A percentile compares a stretch with the other conserved stretches of the same genome.
Evolutionary conservation across 495 filamentous ascomycete genomes (phyloP).

Genomic region (Xylaria palmicola): DNA sequence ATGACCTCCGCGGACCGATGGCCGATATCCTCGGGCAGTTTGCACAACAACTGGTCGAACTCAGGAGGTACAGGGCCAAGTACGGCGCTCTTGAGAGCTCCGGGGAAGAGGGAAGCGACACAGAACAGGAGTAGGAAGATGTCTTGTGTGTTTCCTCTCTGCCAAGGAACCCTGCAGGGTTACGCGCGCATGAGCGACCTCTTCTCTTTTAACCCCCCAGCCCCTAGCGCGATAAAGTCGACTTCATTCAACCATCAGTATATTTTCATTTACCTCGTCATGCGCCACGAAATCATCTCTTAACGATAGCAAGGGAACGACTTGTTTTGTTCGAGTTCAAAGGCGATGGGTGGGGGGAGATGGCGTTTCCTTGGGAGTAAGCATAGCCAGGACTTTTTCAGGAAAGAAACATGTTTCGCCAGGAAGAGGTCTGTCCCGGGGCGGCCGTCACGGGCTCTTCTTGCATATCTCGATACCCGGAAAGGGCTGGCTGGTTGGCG

Average conservation of each 20-base stretch:
- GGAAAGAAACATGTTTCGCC: conserved; percentile 4
- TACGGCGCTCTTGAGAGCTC: conserved; percentile 38
- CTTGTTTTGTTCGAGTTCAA: conserved; percentile 7
- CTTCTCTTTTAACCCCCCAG: background rate
- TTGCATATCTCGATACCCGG: background rate
- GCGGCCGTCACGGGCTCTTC: background rate
- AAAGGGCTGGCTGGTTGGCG: background rate
- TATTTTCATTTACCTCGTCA: conserved; percentile 12
- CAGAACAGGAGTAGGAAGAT: conserved; percentile 29
- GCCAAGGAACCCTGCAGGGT: background rate
- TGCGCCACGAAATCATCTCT: conserved; percentile 12
- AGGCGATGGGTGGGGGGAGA: conserved; percentile 4
- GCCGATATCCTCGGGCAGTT: conserved; percentile 42
- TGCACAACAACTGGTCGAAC: conserved; percentile 42
- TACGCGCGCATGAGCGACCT: conserved; percentile 9
- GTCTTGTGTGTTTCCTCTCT: background rate
- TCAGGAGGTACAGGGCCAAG: conserved; percentile 47
- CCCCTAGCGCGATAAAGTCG: background rate
- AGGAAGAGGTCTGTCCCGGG: background rate
- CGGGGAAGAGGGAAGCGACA: conserved; percentile 28
- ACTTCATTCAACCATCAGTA: conserved; percentile 5
- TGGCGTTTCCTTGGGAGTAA: conserved; percentile 13
- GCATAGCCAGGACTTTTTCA: conserved; percentile 16
- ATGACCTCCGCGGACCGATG: conserved; percentile 54
- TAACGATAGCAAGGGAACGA: background rate